Base-by-base conservation (phyloP, 2,329 filamentous ascomycete species). In the Teratosphaeria viscida region DNA sequence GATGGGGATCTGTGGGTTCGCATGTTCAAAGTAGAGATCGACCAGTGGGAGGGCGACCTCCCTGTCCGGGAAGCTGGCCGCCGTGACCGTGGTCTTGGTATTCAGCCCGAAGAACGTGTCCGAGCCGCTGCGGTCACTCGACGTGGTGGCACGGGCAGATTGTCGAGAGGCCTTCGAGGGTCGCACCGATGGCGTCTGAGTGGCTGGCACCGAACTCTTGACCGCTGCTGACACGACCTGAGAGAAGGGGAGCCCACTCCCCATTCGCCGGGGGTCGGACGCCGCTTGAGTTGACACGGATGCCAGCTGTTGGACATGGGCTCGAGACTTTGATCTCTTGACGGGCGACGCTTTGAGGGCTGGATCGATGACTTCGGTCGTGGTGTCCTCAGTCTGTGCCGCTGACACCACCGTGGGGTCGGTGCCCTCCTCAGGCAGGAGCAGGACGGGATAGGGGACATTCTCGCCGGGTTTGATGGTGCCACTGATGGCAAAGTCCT, bases 91-190 rank as follows among this genome's bases (percentile, higher is more conserved):
- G 1, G 92, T 90, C 67, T 88, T 92, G 2, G 90, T 95, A 67
- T 96, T 91, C 53, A 97, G 78, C n/a, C 92, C 92, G 70, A 97
- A 97, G 79, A 96, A 96, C 0, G 91, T 95, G 74, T 97, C 92
- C 61, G 89, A 90, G 19, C 90, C 90, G 43, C 85, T 87, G 27
- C 12, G 7, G 47, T 82, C 80, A 39, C 81, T 78, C 27, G 76
- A 77, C 43, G 78, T 75, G 54, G 78, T 75, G 64, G 73, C 66
- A 61, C 80, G 76, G 62, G 81, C 68, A 62, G 79, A 67, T 63
- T 79, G 74, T 70, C 83, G 85, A 63, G 81, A 83, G 3, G 85
- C 81, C 54, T 63, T 58, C 58, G 10, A 79, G 82, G 65, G 85
- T 85, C 66, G 90, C 88, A 86, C 86, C 54, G 77, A 78, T 5